Percentiles rank a stretch among this genome's conserved stretches.
phyloP scores from a whole-genome alignment of 2,329 filamentous ascomycete genomes.

The Fusarium secorum region DNA sequence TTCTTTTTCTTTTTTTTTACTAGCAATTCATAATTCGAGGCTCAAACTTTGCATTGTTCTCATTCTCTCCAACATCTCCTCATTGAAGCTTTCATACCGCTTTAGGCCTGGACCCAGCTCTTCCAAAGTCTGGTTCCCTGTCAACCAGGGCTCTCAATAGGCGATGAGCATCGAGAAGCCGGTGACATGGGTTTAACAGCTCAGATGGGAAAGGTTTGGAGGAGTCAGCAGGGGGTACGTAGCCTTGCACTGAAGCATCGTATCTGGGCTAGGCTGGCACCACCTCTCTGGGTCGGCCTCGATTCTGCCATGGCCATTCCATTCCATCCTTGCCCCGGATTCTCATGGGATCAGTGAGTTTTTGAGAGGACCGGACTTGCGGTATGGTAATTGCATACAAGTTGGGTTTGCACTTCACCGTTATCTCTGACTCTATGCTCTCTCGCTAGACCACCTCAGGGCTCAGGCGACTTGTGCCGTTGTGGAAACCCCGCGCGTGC shows the following conservation, averaged over 20 bases:
- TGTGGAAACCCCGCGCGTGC: conserved; percentile 8
- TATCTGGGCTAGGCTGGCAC: conserved; percentile 22
- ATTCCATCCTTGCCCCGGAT: conserved; percentile 18
- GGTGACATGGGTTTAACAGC: conserved; percentile 11
- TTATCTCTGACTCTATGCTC: conserved; percentile 5
- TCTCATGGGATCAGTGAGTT: conserved; percentile 22
- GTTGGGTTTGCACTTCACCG: background rate
- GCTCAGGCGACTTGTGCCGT: background rate
- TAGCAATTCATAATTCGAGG: background rate
- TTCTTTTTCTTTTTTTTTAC: background rate
- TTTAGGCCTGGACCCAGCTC: conserved; percentile 16
- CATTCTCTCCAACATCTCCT: conserved; percentile 3
- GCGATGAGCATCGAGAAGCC: conserved; percentile 16
- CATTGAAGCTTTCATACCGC: conserved; percentile 16
- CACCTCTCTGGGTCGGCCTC: conserved; percentile 34
- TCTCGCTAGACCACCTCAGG: background rate
- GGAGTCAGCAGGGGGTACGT: conserved; percentile 33
- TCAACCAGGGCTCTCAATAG: conserved; percentile 19
- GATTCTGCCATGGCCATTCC: conserved; percentile 7
- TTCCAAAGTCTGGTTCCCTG: conserved; percentile 12
- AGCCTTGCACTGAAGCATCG: conserved; percentile 27
- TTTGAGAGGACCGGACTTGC: background rate
- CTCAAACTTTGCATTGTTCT: background rate
- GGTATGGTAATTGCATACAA: background rate
- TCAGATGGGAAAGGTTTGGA: conserved; percentile 11